Evolutionary conservation across 2,329 filamentous ascomycete species (phyloP).

Genomic region (Ceratocystis destructans): DNA sequence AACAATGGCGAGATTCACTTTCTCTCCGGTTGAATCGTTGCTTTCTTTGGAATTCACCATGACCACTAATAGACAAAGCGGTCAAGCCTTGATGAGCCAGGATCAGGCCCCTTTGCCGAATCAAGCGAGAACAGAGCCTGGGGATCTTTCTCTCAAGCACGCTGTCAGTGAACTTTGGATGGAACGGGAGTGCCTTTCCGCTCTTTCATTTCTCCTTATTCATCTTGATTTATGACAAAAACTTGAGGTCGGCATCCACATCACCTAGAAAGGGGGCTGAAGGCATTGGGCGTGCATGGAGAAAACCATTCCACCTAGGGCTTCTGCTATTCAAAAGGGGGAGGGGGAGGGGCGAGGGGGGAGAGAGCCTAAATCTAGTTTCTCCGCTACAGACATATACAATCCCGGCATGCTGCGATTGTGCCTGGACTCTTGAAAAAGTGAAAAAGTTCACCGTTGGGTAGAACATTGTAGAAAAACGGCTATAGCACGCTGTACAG

Average conservation of each 20-base stretch:
- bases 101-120: constrained; percentile 6
- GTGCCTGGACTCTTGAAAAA: no score
- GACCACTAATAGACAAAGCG: constrained; percentile 2
- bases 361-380: not conserved
- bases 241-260: not conserved
- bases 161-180: not conserved
- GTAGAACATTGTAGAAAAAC: no score
- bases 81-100: constrained; percentile 4
- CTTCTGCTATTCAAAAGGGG: not conserved
- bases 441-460: no score
- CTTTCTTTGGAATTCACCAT: not conserved
- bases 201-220: not conserved
- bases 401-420: no score
- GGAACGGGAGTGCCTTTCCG: not conserved
- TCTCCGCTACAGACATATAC: no score
- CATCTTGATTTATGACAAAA: not conserved
- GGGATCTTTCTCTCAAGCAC: not conserved
- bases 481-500: not conserved
- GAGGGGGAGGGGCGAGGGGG: no score
- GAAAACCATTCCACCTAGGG: not conserved
- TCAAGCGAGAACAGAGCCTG: constrained; percentile 2
- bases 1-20: not conserved
- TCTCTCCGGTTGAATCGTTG: not conserved
- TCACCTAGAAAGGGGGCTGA: not conserved
- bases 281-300: not conserved